Base-by-base conservation (phyloP, 2,329 filamentous ascomycete genomes). In the Fusarium marasasianum region DNA sequence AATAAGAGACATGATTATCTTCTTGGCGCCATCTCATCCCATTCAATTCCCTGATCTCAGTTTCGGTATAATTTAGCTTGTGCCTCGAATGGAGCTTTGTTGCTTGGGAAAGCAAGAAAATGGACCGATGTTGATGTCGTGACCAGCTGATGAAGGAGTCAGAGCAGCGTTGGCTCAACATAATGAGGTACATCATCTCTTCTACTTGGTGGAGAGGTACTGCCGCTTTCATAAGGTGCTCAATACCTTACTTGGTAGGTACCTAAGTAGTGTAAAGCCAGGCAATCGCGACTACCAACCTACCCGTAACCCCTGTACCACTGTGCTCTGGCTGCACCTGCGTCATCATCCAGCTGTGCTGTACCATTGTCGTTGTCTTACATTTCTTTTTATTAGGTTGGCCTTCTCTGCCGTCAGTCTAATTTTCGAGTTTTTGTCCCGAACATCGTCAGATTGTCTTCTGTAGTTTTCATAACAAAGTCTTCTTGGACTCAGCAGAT, bases 41-140 rank as follows among this genome's bases (percentile, higher is more conserved):
- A 60, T 57, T 24, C 31, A 63, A 69, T 73, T 74, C 69, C 72
- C 48, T 75, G 69, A 75, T 75, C 72, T 64, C 60, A 58, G 57
- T 53, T 56, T 66, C 56, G 56, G 66, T 47, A 63, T 59, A 51
- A 60, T 74, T 63, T 72, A 58, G 57, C 47, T 61, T 64, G 70
- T 45, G 50, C 69, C 50, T 56, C 41, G 44, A 63, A 67, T 63
- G 56, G 43, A 66, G 72, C 44, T 66, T 55, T 44, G 57, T 40
- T 65, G 38, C 53, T 72, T 35, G 45, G 48, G 44, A 43, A 69
- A 55, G 45, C 37, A 56, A 33, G 35, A 38, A 58, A 72, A 66
- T 67, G 53, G 47, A 62, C 47, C 22, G 24, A 55, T 51, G 33
- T 33, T 69, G 38, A 22, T 57, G 63, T 48, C 31, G 58, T 40